phyloP scores from a whole-genome alignment of 2,329 filamentous ascomycete genomes.

The Celoporthe dispersa region DNA sequence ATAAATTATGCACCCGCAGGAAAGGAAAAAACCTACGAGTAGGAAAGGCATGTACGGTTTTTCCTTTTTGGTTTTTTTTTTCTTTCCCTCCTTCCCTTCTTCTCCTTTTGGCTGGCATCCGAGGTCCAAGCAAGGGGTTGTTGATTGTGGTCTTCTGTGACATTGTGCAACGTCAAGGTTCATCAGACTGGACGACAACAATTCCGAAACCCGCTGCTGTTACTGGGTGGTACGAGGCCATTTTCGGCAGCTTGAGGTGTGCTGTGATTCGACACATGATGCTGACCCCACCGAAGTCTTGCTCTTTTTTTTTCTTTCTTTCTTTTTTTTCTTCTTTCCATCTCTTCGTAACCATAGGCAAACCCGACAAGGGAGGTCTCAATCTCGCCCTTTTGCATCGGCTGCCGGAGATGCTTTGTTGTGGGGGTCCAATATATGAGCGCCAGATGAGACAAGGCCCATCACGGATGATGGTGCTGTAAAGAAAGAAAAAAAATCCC shows the following conservation, averaged over 20 bases:
- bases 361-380: neutral
- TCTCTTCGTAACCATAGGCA: neutral
- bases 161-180: neutral
- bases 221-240: neutral
- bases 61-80: neutral
- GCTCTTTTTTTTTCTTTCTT: neutral
- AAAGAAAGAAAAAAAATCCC: too few species aligned
- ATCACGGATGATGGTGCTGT: conserved; percentile 1
- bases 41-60: neutral
- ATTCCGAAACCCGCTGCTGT: neutral
- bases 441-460: conserved; percentile 22
- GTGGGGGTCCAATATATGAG: conserved; percentile 18
- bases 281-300: neutral
- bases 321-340: too few species aligned
- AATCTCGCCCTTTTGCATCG: neutral
- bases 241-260: neutral
- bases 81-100: neutral
- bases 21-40: neutral
- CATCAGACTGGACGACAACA: neutral
- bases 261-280: neutral
- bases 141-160: neutral
- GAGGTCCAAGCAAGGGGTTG: neutral
- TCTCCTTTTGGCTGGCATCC: too few species aligned
- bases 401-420: neutral
- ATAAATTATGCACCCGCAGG: neutral